phyloP scores from a whole-genome alignment of 1,284 basidiomycete species.

The Tremellales sp. region DNA sequence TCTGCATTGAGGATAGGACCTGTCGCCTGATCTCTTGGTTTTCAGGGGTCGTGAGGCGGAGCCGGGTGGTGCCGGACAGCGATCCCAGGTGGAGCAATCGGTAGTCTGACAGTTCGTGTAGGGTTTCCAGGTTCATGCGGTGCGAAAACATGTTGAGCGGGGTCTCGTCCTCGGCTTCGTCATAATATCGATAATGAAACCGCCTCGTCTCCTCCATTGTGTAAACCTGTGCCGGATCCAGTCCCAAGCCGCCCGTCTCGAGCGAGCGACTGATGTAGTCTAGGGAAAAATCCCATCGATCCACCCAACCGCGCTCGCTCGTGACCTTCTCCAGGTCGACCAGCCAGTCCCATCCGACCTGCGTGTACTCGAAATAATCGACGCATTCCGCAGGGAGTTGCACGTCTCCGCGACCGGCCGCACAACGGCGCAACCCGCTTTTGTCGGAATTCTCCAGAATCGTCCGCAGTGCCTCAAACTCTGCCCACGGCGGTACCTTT shows the following conservation, averaged over 20 bases:
- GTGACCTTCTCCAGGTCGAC: conserved; percentile 4
- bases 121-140: neutral
- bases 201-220: neutral
- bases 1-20: conserved; percentile 57
- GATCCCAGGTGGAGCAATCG: conserved; percentile 62
- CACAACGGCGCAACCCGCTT: conserved; percentile 16
- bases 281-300: conserved; percentile 6
- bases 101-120: conserved; percentile 22
- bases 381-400: conserved; percentile 3
- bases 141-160: neutral
- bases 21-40: conserved; percentile 51
- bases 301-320: conserved; percentile 5
- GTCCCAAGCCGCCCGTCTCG: conserved; percentile 1
- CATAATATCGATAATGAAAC: conserved; percentile 58
- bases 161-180: conserved; percentile 58
- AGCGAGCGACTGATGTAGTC: neutral
- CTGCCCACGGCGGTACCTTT: conserved; percentile 48
- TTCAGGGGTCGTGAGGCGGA: conserved; percentile 52
- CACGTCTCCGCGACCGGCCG: neutral
- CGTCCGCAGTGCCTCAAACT: neutral
- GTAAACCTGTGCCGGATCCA: conserved; percentile 1
- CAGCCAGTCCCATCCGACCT: conserved; percentile 11
- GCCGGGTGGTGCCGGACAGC: conserved; percentile 64
- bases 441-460: neutral
- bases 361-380: conserved; percentile 2